Evolutionary conservation across 2,329 filamentous ascomycete species (phyloP).

Genomic region (Macrophomina pseudophaseolina): DNA sequence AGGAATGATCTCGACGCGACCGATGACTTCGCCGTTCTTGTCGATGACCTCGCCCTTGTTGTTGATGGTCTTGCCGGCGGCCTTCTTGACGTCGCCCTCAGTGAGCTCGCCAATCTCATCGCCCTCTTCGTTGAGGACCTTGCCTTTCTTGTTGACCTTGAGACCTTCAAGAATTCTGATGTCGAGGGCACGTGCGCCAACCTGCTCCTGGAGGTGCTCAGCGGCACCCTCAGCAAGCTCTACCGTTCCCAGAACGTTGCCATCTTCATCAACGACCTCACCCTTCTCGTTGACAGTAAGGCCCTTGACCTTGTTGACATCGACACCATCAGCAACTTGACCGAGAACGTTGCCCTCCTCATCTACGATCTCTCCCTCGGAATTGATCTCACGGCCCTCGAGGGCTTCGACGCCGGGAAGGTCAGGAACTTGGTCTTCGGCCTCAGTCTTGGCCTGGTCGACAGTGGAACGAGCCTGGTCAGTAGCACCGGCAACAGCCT

Average conservation of each 20-base stretch:
- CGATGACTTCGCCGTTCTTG: constrained; percentile 57
- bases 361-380: constrained; percentile 55
- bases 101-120: constrained; percentile 57
- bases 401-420: constrained; percentile 58
- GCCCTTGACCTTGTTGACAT: constrained; percentile 53
- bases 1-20: constrained; percentile 54
- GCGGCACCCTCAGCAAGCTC: constrained; percentile 56
- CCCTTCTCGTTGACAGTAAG: constrained; percentile 58
- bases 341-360: constrained; percentile 57
- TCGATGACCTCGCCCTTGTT: constrained; percentile 58
- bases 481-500: constrained; percentile 36
- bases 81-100: constrained; percentile 51
- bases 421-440: constrained; percentile 42
- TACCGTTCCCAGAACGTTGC: constrained; percentile 57
- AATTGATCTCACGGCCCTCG: constrained; percentile 57
- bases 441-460: constrained; percentile 35
- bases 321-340: constrained; percentile 50
- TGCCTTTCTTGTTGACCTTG: constrained; percentile 64
- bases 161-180: constrained; percentile 57
- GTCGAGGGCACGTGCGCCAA: constrained; percentile 47
- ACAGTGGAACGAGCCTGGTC: constrained; percentile 31
- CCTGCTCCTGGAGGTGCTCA: constrained; percentile 52
- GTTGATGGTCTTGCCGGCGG: constrained; percentile 55
- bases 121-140: constrained; percentile 57
- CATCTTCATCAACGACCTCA: constrained; percentile 56